Conservation (phyloP, 129 eudicot genomes). For the Artemisia argyi region DNA sequence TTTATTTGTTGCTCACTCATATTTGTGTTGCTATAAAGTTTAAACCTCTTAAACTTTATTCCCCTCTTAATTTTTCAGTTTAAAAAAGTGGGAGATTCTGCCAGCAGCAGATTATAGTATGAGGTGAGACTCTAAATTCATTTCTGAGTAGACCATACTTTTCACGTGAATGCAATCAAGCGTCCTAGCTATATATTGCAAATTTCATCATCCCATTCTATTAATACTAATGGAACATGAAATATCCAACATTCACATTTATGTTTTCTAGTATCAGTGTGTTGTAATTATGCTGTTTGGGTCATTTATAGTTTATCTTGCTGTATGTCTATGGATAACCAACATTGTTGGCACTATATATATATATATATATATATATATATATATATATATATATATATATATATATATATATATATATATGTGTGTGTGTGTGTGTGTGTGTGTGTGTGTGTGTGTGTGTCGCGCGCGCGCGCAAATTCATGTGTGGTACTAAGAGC, state of each 20-base stretch:
- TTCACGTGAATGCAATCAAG: neutral
- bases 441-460: too few relatives aligned
- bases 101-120: conserved; percentile 68
- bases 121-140: conserved; percentile 47
- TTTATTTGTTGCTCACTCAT: neutral
- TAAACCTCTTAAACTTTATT: neutral
- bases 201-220: neutral
- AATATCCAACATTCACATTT: neutral
- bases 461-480: too few relatives aligned
- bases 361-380: too few relatives aligned
- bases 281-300: neutral
- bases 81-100: conserved; percentile 79
- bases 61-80: conserved; percentile 43
- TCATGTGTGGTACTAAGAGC: too few relatives aligned
- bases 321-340: neutral
- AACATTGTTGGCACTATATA: too few relatives aligned
- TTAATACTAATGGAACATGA: too few relatives aligned
- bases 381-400: too few relatives aligned
- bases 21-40: conserved; percentile 12
- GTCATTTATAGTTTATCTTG: neutral
- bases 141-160: neutral
- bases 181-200: neutral
- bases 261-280: neutral
- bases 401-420: too few relatives aligned
- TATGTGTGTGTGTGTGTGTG: too few relatives aligned